A percentile compares a stretch with the other conserved stretches of the same genome.
phyloP scores from a whole-genome alignment of 306 rosid species.

The Rosa lucieae region DNA sequence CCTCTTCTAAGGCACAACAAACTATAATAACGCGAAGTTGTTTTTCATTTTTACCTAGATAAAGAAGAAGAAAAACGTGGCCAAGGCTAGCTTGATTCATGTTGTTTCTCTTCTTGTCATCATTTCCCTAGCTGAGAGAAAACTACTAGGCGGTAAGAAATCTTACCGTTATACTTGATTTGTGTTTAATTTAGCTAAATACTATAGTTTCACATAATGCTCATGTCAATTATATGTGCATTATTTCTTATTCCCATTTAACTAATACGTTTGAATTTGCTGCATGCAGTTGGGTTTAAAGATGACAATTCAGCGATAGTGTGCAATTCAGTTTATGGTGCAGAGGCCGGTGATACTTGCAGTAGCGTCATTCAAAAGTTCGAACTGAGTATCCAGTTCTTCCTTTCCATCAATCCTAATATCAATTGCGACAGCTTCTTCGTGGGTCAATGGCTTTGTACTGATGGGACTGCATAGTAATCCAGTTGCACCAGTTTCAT shows the following conservation, averaged over 20 bases:
- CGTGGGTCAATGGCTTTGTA: conserved; percentile 16
- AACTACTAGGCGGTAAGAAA: conserved; percentile 3
- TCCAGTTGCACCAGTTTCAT: background rate
- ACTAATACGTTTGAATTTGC: background rate
- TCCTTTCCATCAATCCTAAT: background rate
- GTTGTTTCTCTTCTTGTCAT: conserved; percentile 3
- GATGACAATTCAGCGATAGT: background rate
- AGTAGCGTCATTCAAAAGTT: background rate
- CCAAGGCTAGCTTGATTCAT: background rate
- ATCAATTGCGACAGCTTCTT: conserved; percentile 3
- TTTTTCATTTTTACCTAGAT: background rate
- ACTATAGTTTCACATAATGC: too few species aligned
- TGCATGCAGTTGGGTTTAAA: background rate
- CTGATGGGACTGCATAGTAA: background rate
- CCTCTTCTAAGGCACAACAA: background rate
- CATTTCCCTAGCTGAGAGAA: background rate
- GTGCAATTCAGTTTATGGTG: background rate
- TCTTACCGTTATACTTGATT: background rate
- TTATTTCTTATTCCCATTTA: background rate
- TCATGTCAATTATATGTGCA: too few species aligned
- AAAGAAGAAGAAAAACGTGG: background rate
- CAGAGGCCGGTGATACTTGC: conserved; percentile 7
- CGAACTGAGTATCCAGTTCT: background rate
- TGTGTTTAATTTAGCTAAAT: background rate
- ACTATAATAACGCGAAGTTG: background rate